Evolutionary conservation across 371 early-diverging fungal genomes (phyloP).

Genomic region (Zopfochytrium polystomum): DNA sequence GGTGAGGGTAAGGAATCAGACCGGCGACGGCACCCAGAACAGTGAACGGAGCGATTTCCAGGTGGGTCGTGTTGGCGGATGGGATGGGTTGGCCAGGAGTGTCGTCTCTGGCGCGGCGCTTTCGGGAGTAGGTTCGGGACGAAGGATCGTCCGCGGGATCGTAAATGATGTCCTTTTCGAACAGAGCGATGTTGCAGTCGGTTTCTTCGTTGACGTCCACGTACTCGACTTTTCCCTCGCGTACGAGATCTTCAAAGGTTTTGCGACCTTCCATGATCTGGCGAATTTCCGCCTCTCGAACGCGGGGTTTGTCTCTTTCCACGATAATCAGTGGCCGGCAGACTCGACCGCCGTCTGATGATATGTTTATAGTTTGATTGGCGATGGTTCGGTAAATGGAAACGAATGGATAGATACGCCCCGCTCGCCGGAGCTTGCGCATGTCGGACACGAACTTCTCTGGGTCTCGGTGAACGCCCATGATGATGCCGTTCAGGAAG

Average conservation of each 20-base stretch:
- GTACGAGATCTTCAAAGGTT: slow-evolving; percentile 87
- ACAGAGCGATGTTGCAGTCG: slow-evolving; percentile 92
- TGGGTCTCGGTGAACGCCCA: slow-evolving; percentile 83
- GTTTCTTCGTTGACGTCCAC: slow-evolving; percentile 99
- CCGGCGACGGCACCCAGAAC: slow-evolving; percentile 97
- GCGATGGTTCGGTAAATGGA: slow-evolving; percentile 86
- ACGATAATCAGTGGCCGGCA: slow-evolving; percentile 98
- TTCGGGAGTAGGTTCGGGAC: slow-evolving; percentile 4
- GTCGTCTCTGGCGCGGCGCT: not conserved
- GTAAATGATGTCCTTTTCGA: slow-evolving; percentile 72
- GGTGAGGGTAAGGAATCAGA: slow-evolving; percentile 99
- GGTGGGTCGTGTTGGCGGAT: slow-evolving; percentile 79
- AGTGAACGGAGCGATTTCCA: slow-evolving; percentile 98
- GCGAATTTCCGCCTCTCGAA: slow-evolving; percentile 72
- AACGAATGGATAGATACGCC: slow-evolving; percentile 87
- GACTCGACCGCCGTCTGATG: slow-evolving; percentile 98
- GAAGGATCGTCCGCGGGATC: slow-evolving; percentile 24
- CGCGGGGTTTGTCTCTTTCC: slow-evolving; percentile 71
- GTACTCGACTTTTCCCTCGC: slow-evolving; percentile 95
- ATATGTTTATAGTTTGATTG: slow-evolving; percentile 85
- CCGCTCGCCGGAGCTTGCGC: slow-evolving; percentile 81
- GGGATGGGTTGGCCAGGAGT: slow-evolving; percentile 15
- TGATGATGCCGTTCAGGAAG: slow-evolving; percentile 87
- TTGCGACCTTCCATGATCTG: slow-evolving; percentile 62
- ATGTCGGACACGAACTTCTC: slow-evolving; percentile 78